Conservation (phyloP, 345 rosid genomes). For the Salix viminalis region DNA sequence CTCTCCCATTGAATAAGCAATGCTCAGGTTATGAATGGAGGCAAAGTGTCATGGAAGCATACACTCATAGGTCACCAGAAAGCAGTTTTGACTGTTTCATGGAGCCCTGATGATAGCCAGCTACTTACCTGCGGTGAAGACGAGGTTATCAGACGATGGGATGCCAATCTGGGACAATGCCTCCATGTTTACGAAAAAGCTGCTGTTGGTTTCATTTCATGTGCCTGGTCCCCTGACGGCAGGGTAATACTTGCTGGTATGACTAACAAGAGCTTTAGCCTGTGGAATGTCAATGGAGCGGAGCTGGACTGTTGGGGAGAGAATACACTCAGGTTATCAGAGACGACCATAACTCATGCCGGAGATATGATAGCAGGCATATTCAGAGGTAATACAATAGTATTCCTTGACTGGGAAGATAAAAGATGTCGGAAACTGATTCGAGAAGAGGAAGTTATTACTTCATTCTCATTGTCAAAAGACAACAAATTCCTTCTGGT, state of each 20-base stretch:
- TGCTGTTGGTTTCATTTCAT: conserved; percentile 51
- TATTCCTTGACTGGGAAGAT: conserved; percentile 46
- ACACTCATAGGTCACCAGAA: conserved; percentile 48
- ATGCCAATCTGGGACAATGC: conserved; percentile 57
- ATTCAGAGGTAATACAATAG: conserved; percentile 43
- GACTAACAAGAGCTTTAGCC: conserved; percentile 48
- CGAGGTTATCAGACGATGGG: conserved; percentile 57
- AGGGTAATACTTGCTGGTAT: conserved; percentile 44
- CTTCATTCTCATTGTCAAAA: conserved; percentile 54
- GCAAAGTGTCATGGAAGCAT: conserved; percentile 44
- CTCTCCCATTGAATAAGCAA: too few species aligned
- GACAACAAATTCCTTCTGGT: conserved; percentile 54
- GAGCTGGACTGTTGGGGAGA: conserved; percentile 55
- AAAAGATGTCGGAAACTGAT: conserved; percentile 39
- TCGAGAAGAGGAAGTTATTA: conserved; percentile 50
- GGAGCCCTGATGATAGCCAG: conserved; percentile 60
- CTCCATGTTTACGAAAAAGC: conserved; percentile 49
- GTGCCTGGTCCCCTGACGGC: conserved; percentile 66
- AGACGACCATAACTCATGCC: conserved; percentile 48
- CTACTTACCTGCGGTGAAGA: conserved; percentile 61
- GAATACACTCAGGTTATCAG: conserved; percentile 44
- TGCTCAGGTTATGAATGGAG: conserved; percentile 39
- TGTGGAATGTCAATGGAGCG: conserved; percentile 57
- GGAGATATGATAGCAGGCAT: conserved; percentile 52
- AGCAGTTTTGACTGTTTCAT: conserved; percentile 49